Percentiles rank a stretch among this genome's conserved stretches.
Evolutionary conservation across 2,329 filamentous ascomycete genomes (phyloP).

Genomic region (Verticillium zaregamsianum): DNA sequence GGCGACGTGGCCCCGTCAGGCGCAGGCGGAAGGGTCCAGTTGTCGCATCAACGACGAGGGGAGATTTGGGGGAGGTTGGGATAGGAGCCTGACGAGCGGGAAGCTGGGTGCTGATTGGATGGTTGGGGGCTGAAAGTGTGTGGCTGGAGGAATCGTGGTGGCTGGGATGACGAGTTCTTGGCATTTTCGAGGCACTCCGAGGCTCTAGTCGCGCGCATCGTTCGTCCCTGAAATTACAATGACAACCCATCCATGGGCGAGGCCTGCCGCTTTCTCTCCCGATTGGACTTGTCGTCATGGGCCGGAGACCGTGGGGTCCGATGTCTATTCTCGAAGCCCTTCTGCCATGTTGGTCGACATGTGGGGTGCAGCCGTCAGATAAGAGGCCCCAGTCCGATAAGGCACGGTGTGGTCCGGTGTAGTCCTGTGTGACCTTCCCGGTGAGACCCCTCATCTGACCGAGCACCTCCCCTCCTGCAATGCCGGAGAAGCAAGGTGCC

Average conservation of each 20-base stretch:
- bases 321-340: background rate
- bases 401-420: no score
- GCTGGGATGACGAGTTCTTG: slow-evolving; percentile 7
- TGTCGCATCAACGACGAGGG: background rate
- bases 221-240: background rate
- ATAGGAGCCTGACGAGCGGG: background rate
- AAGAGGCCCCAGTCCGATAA: no score
- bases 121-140: background rate
- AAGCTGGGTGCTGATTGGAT: slow-evolving; percentile 8
- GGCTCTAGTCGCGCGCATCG: background rate
- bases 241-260: background rate
- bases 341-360: background rate
- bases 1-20: background rate
- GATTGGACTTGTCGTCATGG: background rate
- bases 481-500: no score
- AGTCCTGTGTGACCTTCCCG: no score
- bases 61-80: slow-evolving; percentile 5
- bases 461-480: no score
- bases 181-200: background rate
- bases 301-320: background rate
- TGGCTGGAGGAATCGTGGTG: slow-evolving; percentile 12
- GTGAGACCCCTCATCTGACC: no score
- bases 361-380: no score
- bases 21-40: background rate
- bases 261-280: background rate